These are phyloP conservation scores for Salix koriyanagi DNA, from an alignment of 345 rosid genomes.

Conservation along the genomic window DNA sequence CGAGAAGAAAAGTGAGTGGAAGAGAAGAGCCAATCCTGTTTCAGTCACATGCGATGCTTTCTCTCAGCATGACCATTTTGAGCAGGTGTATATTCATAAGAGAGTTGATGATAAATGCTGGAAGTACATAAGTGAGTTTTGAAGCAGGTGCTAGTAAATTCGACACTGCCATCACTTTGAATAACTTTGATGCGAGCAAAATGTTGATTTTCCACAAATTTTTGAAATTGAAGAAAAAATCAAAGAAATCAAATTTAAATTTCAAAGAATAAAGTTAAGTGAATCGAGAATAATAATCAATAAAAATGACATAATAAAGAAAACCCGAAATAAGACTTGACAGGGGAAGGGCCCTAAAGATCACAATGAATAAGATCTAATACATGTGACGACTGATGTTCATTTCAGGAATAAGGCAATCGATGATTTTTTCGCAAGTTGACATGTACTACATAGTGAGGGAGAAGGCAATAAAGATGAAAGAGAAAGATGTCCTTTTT, in stretches of 20 bases:
- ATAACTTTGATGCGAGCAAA: background rate
- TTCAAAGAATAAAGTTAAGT: slow-evolving; percentile 4
- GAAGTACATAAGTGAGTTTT: background rate
- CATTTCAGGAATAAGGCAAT: background rate
- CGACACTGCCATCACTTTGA: background rate
- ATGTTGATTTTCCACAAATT: background rate
- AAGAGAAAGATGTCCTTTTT: background rate
- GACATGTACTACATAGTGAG: background rate
- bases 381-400: background rate
- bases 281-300: background rate
- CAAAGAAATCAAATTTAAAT: background rate
- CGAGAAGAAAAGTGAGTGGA: background rate
- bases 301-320: background rate
- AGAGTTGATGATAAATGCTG: slow-evolving; percentile 1
- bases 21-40: background rate
- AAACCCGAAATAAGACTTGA: background rate
- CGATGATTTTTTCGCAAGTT: slow-evolving; percentile 3
- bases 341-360: background rate
- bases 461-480: slow-evolving; percentile 5
- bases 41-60: background rate
- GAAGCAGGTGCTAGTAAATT: background rate
- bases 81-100: background rate
- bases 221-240: background rate
- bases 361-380: slow-evolving; percentile 3
- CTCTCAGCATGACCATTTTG: background rate